Evolutionary conservation across 106 monocot genomes (phyloP), one percentile per base, ranked within the genome.

Genomic region (Posidonia australis): DNA sequence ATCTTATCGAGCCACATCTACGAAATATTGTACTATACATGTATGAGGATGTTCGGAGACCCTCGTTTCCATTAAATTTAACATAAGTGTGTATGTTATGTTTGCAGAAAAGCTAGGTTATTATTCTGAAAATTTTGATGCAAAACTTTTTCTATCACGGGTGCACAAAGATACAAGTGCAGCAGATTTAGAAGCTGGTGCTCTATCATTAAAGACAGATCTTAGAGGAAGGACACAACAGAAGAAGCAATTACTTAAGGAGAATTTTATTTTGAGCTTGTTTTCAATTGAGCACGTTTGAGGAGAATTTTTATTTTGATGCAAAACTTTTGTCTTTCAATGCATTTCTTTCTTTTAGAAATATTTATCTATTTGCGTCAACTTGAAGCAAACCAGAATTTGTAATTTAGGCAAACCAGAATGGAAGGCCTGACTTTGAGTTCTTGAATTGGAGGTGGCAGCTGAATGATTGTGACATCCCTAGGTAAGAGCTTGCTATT

Each of bases 251-350:
- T 68, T 98, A 63, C 90, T 98, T 19, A 98, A 98, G 76, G 98
- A 98, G 70, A 98, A 98, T 67, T 98, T 98, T 81, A n/a, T n/a
- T n/a, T n/a, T n/a, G n/a, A n/a, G 98, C 91, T 64, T 98, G 98
- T 72, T 98, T 91, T 69, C 32, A 14, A 49, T 13, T 61, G 17
- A 0, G 10, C 30, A 66, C 11, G 47, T 13, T 47, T 64, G n/a
- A n/a, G n/a, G n/a, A n/a, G n/a, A n/a, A n/a, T n/a, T n/a, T n/a
- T n/a, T n/a, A n/a, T n/a, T n/a, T n/a, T n/a, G n/a, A n/a, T n/a
- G n/a, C n/a, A n/a, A n/a, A n/a, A n/a, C n/a, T n/a, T n/a, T n/a
- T n/a, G n/a, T n/a, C n/a, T n/a, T n/a, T n/a, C n/a, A n/a, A n/a
- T n/a, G n/a, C n/a, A n/a, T n/a, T n/a, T n/a, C n/a, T n/a, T n/a